Conservation (phyloP, 495 filamentous ascomycete species). For the Acidiella bohemica region DNA sequence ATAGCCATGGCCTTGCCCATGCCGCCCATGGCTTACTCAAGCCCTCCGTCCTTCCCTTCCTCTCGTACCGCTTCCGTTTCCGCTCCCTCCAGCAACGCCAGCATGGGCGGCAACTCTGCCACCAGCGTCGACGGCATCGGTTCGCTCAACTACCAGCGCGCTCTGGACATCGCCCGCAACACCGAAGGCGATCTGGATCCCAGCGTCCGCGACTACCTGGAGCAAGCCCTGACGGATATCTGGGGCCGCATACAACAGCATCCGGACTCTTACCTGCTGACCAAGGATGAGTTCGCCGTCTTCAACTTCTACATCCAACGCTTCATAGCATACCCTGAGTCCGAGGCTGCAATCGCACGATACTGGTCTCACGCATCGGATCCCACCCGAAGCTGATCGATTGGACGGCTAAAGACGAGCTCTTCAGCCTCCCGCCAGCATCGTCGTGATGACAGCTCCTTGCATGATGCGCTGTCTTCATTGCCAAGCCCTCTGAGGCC, state of each 20-base stretch:
- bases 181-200: conserved; percentile 43
- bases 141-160: conserved; percentile 34
- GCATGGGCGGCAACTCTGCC: conserved; percentile 24
- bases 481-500: too few relatives aligned
- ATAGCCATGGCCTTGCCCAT: conserved; percentile 7
- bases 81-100: conserved; percentile 1
- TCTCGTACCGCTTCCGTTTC: background rate
- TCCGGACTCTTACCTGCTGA: conserved; percentile 52
- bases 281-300: conserved; percentile 56
- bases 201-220: conserved; percentile 39
- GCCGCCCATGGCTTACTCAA: conserved; percentile 2
- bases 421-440: too few relatives aligned
- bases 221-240: conserved; percentile 41
- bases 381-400: too few relatives aligned
- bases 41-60: conserved; percentile 3
- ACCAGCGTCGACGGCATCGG: conserved; percentile 25
- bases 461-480: too few relatives aligned
- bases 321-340: conserved; percentile 36
- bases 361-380: conserved; percentile 38
- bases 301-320: conserved; percentile 61
- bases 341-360: conserved; percentile 31
- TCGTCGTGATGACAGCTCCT: too few relatives aligned
- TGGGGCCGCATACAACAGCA: conserved; percentile 48
- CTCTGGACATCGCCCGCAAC: conserved; percentile 56
- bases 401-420: too few relatives aligned